A percentile compares a stretch with the other conserved stretches of the same genome.
These are phyloP conservation scores for Leccinum proliferum DNA, from an alignment of 1,284 basidiomycete genomes.

Conservation along the genomic window DNA sequence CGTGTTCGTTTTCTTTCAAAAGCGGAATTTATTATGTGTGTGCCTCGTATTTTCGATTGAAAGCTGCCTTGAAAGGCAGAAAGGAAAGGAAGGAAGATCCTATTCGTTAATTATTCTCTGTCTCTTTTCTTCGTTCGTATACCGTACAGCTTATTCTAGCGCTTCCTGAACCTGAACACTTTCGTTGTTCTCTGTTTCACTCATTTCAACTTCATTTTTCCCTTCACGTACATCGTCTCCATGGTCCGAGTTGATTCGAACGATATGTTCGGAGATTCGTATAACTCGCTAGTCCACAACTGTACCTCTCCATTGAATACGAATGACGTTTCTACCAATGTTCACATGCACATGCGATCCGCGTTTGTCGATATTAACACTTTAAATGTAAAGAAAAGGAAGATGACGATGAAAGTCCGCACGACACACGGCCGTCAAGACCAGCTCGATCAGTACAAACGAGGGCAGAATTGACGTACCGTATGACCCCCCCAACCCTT, in stretches of 20 bases:
- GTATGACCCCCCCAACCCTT: background rate
- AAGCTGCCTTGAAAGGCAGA: background rate
- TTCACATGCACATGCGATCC: background rate
- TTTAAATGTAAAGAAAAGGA: background rate
- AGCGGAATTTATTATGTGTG: background rate
- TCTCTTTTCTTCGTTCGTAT: background rate
- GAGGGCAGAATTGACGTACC: background rate
- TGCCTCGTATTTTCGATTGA: background rate
- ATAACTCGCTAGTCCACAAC: background rate
- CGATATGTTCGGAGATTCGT: background rate
- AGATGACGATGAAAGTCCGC: background rate
- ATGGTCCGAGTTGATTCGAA: background rate
- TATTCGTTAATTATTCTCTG: background rate
- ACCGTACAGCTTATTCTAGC: background rate
- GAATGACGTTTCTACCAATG: background rate
- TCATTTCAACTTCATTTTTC: background rate
- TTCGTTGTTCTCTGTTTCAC: background rate
- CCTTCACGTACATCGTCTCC: background rate
- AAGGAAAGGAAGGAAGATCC: constrained; percentile 2
- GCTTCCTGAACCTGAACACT: background rate
- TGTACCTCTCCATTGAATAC: background rate
- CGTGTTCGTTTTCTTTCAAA: background rate
- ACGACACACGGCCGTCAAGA: background rate
- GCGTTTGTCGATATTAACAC: constrained; percentile 10
- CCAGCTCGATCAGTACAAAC: background rate